Conservation (phyloP, 208 protist genomes). For the Trypanosoma lewisi region DNA sequence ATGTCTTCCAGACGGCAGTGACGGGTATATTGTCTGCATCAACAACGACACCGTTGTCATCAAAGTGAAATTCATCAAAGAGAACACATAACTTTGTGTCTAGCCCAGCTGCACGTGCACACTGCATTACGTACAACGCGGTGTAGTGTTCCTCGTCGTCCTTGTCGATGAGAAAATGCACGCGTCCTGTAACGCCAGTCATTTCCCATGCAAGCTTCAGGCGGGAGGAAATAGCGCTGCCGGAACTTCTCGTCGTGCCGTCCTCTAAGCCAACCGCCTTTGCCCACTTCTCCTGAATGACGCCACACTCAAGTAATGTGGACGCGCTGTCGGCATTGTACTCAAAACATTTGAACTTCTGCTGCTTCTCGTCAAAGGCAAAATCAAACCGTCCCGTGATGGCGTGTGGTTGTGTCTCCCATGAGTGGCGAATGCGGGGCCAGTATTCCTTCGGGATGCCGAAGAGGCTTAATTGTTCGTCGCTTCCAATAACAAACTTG, state of each 20-base stretch:
- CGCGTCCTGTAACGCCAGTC: conserved; percentile 59
- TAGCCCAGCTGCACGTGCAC: conserved; percentile 66
- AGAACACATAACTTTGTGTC: conserved; percentile 83
- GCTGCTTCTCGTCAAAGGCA: conserved; percentile 70
- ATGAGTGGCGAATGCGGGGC: conserved; percentile 82
- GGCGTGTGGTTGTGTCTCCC: conserved; percentile 61
- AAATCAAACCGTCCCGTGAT: conserved; percentile 91
- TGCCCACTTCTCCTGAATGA: conserved; percentile 89
- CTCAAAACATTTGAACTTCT: conserved; percentile 87
- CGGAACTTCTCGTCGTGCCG: conserved; percentile 46
- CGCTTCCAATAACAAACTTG: conserved; percentile 64
- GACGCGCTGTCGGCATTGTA: conserved; percentile 92
- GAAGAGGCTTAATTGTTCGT: conserved; percentile 69
- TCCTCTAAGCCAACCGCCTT: conserved; percentile 64
- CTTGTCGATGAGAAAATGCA: conserved; percentile 88
- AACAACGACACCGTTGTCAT: conserved; percentile 63
- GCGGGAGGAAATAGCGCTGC: conserved; percentile 56
- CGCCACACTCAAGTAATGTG: conserved; percentile 83
- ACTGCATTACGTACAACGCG: conserved; percentile 74
- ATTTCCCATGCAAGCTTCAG: conserved; percentile 61
- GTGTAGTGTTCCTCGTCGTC: conserved; percentile 90
- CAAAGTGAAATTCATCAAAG: conserved; percentile 89
- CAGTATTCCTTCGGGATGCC: conserved; percentile 82
- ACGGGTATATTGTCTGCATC: conserved; percentile 78
- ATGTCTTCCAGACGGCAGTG: conserved; percentile 88